Base-by-base conservation (phyloP, 768 basidiomycete genomes). In the Suillus variegatus region DNA sequence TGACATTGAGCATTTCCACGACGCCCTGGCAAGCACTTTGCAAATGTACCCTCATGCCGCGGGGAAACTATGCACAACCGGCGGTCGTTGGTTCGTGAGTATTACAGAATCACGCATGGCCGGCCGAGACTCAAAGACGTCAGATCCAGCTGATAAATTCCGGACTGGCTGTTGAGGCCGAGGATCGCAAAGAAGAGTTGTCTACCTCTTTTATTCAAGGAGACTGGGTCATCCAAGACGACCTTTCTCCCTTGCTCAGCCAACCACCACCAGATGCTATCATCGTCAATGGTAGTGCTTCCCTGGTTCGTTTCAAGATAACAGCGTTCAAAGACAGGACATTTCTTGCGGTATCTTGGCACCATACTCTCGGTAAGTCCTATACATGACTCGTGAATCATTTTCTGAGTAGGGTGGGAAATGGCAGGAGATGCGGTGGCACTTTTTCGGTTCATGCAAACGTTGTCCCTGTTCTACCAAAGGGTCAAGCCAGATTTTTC, bases 261-360 rank as follows among this genome's bases (percentile, higher is more conserved):
- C 65, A 68, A 40, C 64, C 65, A 20, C 68, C 70, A 3, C 25
- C 65, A 20, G 65, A 61, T 44, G 65, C 70, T 40, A 62, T 52
- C 25, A 41, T 70, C 13, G 65, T 70, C 44, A 73, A 75, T 41
- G 65, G 70, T 8, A 46, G 43, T 40, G 63, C 65, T 28, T 68
- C 72, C 10, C 67, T 75, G 44, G 69, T 75, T 38, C 70, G 70
- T 46, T 55, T 77, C 44, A 78, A 78, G 52, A 28, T 79, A 43
- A 72, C 70, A 1, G 36, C 75, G 16, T 67, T 75, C 9, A 62
- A 61, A 5, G 32, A 52, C 2, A 70, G 76, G 62, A 79, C 76
- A 0, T 69, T 69, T 38, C 68, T 78, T 41, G 78, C 74, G 22
- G 66, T 79, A n/a, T 72, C 75, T 2, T 79, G 77, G 78, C 71